These are phyloP conservation scores for Dictyostelium capitatum DNA, from an alignment of 78 protist species.

Conservation along the genomic window DNA sequence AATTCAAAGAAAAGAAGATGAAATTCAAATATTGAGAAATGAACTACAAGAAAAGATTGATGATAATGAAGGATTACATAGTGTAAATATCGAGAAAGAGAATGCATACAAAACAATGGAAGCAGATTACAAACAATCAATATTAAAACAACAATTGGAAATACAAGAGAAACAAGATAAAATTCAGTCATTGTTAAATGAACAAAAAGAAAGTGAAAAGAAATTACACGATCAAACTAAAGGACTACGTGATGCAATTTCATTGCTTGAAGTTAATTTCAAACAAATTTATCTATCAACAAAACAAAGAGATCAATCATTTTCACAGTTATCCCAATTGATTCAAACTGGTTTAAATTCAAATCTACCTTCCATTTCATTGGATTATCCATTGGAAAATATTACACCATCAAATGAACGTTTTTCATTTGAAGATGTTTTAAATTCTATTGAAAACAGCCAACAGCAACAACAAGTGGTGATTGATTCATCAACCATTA, in stretches of 20 bases:
- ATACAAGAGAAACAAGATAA: conserved; percentile 40
- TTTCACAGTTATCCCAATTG: conserved; percentile 19
- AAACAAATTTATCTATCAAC: not conserved
- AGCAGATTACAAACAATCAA: not conserved
- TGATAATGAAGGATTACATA: conserved; percentile 68
- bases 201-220: conserved; percentile 54
- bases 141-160: not conserved
- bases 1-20: conserved; percentile 63
- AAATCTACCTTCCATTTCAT: conserved; percentile 29
- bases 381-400: conserved; percentile 78
- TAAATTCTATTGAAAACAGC: not conserved
- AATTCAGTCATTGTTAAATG: not conserved
- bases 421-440: conserved; percentile 22
- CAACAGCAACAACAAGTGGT: no score
- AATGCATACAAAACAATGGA: conserved; percentile 58
- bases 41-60: conserved; percentile 74
- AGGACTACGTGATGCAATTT: conserved; percentile 5
- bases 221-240: conserved; percentile 41
- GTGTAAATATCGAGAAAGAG: conserved; percentile 69
- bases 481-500: not conserved
- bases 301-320: conserved; percentile 55
- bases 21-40: conserved; percentile 53
- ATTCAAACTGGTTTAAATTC: conserved; percentile 5
- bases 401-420: conserved; percentile 72
- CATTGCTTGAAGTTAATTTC: not conserved